phyloP scores from a whole-genome alignment of 2,329 filamentous ascomycete genomes.

The Penicillium vulpinum region DNA sequence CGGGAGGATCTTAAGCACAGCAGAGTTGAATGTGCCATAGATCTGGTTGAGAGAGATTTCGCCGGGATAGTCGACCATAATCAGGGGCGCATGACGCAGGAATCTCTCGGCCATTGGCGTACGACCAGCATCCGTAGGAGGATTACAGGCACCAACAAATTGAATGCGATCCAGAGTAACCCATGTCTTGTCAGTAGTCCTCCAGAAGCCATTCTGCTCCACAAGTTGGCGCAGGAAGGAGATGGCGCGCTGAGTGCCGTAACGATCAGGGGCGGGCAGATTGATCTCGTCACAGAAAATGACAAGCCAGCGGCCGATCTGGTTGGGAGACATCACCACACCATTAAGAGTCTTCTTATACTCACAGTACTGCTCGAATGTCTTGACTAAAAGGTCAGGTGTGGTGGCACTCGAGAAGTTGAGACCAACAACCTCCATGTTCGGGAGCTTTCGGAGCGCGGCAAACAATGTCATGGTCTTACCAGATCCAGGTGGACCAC shows the following conservation, averaged over 20 bases:
- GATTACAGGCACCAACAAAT: conserved; percentile 98
- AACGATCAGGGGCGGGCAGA: conserved; percentile 93
- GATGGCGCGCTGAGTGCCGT: conserved; percentile 95
- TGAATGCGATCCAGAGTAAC: conserved; percentile 97
- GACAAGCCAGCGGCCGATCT: conserved; percentile 96
- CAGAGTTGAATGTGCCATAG: conserved; percentile 96
- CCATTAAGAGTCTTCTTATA: conserved; percentile 98
- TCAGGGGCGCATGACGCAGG: conserved; percentile 91
- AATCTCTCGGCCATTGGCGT: conserved; percentile 92
- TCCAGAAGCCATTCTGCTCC: conserved; percentile 99
- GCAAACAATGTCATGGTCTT: conserved; percentile 99
- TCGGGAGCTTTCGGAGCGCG: conserved; percentile 90
- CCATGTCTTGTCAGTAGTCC: conserved; percentile 96
- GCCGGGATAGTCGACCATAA: conserved; percentile 99
- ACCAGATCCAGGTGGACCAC: conserved; percentile 94
- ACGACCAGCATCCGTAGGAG: conserved; percentile 93
- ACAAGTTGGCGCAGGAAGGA: conserved; percentile 96
- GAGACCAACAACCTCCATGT: conserved; percentile 98
- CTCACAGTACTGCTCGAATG: conserved; percentile 98
- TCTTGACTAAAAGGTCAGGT: conserved; percentile 96
- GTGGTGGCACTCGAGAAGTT: conserved; percentile 99
- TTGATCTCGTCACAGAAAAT: conserved; percentile 99
- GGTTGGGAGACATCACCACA: conserved; percentile 90
- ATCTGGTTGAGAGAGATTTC: conserved; percentile 94
- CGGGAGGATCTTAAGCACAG: conserved; percentile 94